phyloP scores from a whole-genome alignment of 2,329 filamentous ascomycete species.

The Diplodia seriata region DNA sequence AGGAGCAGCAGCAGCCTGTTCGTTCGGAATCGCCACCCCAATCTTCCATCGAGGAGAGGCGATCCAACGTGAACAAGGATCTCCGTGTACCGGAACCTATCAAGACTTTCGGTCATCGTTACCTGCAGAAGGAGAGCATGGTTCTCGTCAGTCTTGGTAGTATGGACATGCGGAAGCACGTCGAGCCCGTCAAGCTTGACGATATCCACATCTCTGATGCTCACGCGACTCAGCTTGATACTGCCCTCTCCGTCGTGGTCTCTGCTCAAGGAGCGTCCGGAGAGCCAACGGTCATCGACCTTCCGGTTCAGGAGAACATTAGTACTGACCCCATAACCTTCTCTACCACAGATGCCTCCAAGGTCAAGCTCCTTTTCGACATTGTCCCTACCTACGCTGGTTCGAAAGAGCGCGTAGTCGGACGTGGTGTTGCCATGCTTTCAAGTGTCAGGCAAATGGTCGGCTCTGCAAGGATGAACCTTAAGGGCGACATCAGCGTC shows the following conservation, averaged over 20 bases:
- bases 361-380: constrained; percentile 91
- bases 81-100: constrained; percentile 74
- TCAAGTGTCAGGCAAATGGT: constrained; percentile 84
- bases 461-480: constrained; percentile 83
- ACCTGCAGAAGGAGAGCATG: constrained; percentile 86
- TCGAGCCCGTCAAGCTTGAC: constrained; percentile 84
- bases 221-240: constrained; percentile 92
- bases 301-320: constrained; percentile 93
- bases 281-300: constrained; percentile 86
- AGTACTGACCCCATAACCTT: constrained; percentile 94
- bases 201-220: constrained; percentile 86
- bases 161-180: constrained; percentile 87
- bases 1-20: constrained; percentile 34
- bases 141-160: constrained; percentile 91
- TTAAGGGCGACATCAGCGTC: constrained; percentile 91
- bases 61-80: constrained; percentile 48
- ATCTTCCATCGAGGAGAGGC: constrained; percentile 61
- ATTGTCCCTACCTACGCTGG: constrained; percentile 95
- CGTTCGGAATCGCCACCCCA: constrained; percentile 56
- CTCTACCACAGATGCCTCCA: constrained; percentile 75
- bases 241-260: constrained; percentile 88
- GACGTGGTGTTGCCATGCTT: constrained; percentile 85
- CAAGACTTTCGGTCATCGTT: constrained; percentile 95
- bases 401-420: constrained; percentile 78
- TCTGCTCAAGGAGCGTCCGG: constrained; percentile 84